Evolutionary conservation across 2,329 filamentous ascomycete species (phyloP).

Genomic region (Didymella keratinophila): DNA sequence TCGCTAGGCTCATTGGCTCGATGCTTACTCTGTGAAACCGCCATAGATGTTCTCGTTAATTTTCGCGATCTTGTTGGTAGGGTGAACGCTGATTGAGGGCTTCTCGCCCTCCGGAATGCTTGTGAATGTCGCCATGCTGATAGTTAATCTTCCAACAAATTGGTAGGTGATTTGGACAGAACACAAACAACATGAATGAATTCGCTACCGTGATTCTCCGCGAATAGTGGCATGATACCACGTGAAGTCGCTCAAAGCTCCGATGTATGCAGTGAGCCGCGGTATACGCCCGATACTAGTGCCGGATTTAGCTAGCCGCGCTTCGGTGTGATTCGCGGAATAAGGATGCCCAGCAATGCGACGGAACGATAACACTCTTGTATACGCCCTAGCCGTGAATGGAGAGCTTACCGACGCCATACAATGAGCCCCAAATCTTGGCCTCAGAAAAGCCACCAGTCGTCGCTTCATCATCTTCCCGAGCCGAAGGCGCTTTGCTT

Average conservation of each 20-base stretch:
- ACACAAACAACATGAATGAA: slow-evolving; percentile 2
- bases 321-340: slow-evolving; percentile 13
- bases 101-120: slow-evolving; percentile 67
- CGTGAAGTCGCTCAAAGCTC: slow-evolving; percentile 23
- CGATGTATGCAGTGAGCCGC: slow-evolving; percentile 14
- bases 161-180: slow-evolving; percentile 6
- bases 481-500: slow-evolving; percentile 4
- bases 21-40: slow-evolving; percentile 79
- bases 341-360: slow-evolving; percentile 10
- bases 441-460: slow-evolving; percentile 17
- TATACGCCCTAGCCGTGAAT: slow-evolving; percentile 8
- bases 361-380: slow-evolving; percentile 8
- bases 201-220: slow-evolving; percentile 4
- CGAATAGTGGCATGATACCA: slow-evolving; percentile 15
- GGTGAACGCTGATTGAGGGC: slow-evolving; percentile 71
- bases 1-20: slow-evolving; percentile 12
- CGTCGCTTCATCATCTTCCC: slow-evolving; percentile 19
- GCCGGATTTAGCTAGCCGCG: neutral
- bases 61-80: slow-evolving; percentile 70
- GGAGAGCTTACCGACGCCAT: slow-evolving; percentile 13
- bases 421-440: slow-evolving; percentile 2
- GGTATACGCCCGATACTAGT: slow-evolving; percentile 15
- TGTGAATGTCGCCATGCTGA: slow-evolving; percentile 75
- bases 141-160: neutral
- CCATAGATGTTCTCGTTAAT: slow-evolving; percentile 85